Conservation (phyloP, 2,329 filamentous ascomycete species). For the Pseudogymnoascus sp. region DNA sequence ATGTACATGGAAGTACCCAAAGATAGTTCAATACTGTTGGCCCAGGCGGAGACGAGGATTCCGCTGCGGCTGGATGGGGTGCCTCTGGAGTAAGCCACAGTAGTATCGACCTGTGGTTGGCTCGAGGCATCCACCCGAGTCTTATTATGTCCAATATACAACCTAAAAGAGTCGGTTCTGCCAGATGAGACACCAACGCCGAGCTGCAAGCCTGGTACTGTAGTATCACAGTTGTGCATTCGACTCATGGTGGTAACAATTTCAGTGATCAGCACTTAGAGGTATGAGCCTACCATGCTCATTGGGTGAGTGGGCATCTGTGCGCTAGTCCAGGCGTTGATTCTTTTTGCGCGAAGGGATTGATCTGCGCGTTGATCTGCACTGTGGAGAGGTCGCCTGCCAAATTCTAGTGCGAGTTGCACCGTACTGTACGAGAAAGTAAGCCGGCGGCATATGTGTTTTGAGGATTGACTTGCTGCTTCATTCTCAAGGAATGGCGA, state of each 20-base stretch:
- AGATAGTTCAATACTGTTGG: background rate
- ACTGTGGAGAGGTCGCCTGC: background rate
- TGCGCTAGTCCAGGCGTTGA: background rate
- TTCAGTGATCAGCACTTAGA: background rate
- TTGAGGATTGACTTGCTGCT: background rate
- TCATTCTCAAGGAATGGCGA: background rate
- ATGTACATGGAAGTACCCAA: constrained; percentile 4
- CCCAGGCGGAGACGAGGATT: background rate
- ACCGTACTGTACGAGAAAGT: background rate
- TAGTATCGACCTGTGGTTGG: background rate
- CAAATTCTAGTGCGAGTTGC: background rate
- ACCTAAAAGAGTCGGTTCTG: background rate
- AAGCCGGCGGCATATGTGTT: background rate
- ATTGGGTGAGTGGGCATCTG: background rate
- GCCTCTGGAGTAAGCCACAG: background rate
- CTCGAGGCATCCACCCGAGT: background rate
- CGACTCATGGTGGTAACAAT: background rate
- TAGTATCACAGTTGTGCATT: background rate
- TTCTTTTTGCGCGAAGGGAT: background rate
- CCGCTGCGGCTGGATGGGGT: background rate
- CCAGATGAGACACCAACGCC: background rate
- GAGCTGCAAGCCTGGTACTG: background rate
- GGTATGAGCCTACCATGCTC: background rate
- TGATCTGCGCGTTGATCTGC: background rate
- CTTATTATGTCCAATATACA: background rate